Evolutionary conservation across 176 grass and related monocot species (phyloP), one percentile per base, ranked within the genome.

Genomic region (Pharus latifolius): DNA sequence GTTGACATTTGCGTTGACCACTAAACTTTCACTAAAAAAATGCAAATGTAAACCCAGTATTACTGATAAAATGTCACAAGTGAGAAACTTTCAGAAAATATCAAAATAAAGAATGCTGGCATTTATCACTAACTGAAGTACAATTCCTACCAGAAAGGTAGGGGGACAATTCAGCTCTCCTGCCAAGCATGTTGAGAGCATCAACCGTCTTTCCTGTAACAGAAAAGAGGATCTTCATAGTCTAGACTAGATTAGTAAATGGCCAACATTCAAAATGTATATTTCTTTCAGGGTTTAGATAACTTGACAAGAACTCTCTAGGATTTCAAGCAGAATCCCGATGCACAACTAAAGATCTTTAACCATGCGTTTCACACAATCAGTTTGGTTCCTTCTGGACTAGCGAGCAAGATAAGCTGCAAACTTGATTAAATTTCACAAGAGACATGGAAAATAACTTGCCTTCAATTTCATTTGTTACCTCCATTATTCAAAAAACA

Each of bases 141-240:
- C 17, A 15, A 50, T 17, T 60, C 32, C 51, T 52, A 28, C 0
- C 2, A 44, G 38, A 16, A 1, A 68, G 8, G 35, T 5, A 33
- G 4, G 20, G 15, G 46, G 23, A 23, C 5, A 12, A 56, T 33
- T 50, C 24, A 56, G 10, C 4, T 78, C 32, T 52, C 52, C 25
- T 54, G 48, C 12, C 17, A 66, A 51, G 42, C 50, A 66, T 58
- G 32, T 49, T 56, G 19, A 77, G 75, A 76, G 19, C 20, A 49
- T 74, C 27, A 80, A 69, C 18, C 31, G 27, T 77, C 41, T 71
- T 69, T 79, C 70, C 55, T 83, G 40, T 18, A 79, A 51, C 19
- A 38, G 11, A 37, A 35, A 56, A 47, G 3, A 67, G 27, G 49
- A 38, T 67, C 24, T 44, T 63, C 29, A 51, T 58, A 63, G 34